Conservation (phyloP, 1,284 basidiomycete species). For the Cutaneotrichosporon cutaneum region DNA sequence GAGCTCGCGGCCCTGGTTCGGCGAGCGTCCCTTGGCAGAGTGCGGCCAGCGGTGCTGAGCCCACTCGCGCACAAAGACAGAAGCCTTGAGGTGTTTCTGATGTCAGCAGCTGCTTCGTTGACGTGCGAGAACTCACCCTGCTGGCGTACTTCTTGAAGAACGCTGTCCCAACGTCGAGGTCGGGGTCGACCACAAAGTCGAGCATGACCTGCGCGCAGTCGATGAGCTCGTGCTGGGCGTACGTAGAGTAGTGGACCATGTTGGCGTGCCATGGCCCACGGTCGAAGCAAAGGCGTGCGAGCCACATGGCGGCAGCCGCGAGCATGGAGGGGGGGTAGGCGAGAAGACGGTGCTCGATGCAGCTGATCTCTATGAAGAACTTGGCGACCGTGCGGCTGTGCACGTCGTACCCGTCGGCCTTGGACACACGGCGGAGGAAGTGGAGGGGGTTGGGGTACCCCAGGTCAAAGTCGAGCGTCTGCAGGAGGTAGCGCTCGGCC, state of each 20-base stretch:
- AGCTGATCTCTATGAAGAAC: conserved; percentile 86
- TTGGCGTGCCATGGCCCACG: conserved; percentile 87
- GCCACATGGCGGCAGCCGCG: conserved; percentile 86
- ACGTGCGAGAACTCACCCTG: conserved; percentile 53
- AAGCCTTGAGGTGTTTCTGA: conserved; percentile 80
- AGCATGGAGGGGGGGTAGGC: conserved; percentile 77
- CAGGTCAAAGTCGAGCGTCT: conserved; percentile 87
- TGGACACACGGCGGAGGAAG: conserved; percentile 86
- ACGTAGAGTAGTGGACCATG: conserved; percentile 87
- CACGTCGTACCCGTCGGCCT: conserved; percentile 93
- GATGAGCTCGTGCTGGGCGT: conserved; percentile 77
- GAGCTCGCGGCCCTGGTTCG: conserved; percentile 31
- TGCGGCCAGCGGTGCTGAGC: conserved; percentile 46
- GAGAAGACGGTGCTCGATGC: conserved; percentile 82
- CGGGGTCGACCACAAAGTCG: conserved; percentile 78
- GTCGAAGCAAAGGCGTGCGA: conserved; percentile 81
- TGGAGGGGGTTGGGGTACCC: conserved; percentile 92
- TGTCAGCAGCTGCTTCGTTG: neutral
- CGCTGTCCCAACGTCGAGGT: conserved; percentile 62
- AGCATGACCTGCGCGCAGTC: conserved; percentile 91
- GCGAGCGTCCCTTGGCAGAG: conserved; percentile 22
- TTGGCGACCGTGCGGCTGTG: conserved; percentile 89
- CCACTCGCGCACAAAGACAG: conserved; percentile 57
- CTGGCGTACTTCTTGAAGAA: conserved; percentile 64
- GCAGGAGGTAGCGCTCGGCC: conserved; percentile 89